Evolutionary conservation across 306 rosid species (phyloP).

Genomic region (Gastrolobium bilobum): DNA sequence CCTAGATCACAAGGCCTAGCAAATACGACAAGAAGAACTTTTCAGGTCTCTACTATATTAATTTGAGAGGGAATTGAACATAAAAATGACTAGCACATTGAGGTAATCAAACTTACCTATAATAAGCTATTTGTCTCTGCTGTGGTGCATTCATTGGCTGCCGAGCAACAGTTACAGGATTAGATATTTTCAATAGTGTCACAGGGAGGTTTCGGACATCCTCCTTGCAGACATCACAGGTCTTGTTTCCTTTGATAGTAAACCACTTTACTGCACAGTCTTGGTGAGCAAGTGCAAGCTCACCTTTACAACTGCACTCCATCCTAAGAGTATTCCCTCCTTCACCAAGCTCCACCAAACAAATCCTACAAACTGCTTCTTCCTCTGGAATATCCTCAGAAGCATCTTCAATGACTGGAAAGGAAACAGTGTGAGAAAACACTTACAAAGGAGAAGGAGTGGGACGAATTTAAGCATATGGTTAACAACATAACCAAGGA

Average conservation of each 20-base stretch:
- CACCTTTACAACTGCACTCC: conserved; percentile 94
- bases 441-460: neutral
- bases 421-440: conserved; percentile 5
- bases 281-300: conserved; percentile 87
- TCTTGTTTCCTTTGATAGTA: conserved; percentile 81
- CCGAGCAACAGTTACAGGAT: conserved; percentile 49
- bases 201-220: conserved; percentile 77
- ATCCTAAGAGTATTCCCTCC: conserved; percentile 76
- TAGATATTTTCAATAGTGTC: conserved; percentile 70
- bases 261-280: conserved; percentile 89
- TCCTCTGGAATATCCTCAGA: conserved; percentile 87
- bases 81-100: conserved; percentile 14
- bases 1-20: neutral
- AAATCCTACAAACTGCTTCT: conserved; percentile 87
- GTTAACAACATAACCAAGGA: neutral
- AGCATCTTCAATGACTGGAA: conserved; percentile 61
- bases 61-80: conserved; percentile 6
- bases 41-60: neutral
- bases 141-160: conserved; percentile 49
- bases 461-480: neutral
- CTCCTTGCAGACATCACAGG: conserved; percentile 78
- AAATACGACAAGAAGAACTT: conserved; percentile 15
- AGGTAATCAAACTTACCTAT: conserved; percentile 60
- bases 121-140: conserved; percentile 53
- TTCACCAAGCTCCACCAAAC: conserved; percentile 75